Conservation (phyloP, 805 yeast genomes). For the Saccharomycopsis amapae region DNA sequence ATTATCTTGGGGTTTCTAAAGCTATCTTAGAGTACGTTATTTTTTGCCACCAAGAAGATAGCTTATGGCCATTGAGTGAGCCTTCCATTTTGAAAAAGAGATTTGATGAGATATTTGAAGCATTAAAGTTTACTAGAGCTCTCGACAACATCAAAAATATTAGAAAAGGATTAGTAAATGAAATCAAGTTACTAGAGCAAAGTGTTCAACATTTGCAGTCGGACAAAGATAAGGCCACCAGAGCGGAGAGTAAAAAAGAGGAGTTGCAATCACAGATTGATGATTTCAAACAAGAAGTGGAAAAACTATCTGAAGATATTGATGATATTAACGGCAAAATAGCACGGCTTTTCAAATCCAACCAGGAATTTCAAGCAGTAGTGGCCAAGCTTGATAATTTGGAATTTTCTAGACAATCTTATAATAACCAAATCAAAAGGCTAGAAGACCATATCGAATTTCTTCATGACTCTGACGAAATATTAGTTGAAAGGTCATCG, state of each 20-base stretch:
- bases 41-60: slow-evolving; percentile 96
- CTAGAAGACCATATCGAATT: slow-evolving; percentile 40
- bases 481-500: slow-evolving; percentile 25
- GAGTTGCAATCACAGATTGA: slow-evolving; percentile 39
- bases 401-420: slow-evolving; percentile 38
- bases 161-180: slow-evolving; percentile 69
- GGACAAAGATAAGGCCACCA: slow-evolving; percentile 68
- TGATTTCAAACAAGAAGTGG: slow-evolving; percentile 41
- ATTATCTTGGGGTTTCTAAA: slow-evolving; percentile 77
- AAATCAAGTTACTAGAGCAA: slow-evolving; percentile 68
- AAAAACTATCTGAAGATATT: slow-evolving; percentile 42
- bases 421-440: slow-evolving; percentile 45
- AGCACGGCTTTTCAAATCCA: slow-evolving; percentile 59
- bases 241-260: slow-evolving; percentile 42
- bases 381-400: slow-evolving; percentile 57
- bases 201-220: slow-evolving; percentile 67
- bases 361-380: slow-evolving; percentile 74
- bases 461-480: slow-evolving; percentile 34
- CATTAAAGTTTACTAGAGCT: slow-evolving; percentile 86
- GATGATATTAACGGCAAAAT: slow-evolving; percentile 49
- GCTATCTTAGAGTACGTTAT: slow-evolving; percentile 87
- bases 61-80: slow-evolving; percentile 93
- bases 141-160: slow-evolving; percentile 69
- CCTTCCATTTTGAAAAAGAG: slow-evolving; percentile 82
- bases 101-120: slow-evolving; percentile 95